Conservation (phyloP, 208 protist genomes). For the Crithidia fasciculata region DNA sequence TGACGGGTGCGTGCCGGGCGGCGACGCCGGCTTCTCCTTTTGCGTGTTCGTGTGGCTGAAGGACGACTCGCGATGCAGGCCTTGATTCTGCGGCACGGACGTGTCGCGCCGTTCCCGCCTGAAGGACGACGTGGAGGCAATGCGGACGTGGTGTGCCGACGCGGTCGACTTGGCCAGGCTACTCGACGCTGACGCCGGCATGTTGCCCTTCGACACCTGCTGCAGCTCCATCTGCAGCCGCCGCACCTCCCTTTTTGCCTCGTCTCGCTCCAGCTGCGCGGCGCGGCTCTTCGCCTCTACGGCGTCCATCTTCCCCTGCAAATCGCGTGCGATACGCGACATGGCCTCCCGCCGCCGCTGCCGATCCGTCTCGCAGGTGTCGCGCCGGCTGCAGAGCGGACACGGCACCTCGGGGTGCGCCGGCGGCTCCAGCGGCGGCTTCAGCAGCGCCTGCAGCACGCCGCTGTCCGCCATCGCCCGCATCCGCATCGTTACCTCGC, state of each 20-base stretch:
- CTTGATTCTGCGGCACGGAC: neutral
- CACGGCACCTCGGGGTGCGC: conserved; percentile 71
- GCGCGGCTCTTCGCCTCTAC: conserved; percentile 70
- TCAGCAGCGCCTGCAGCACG: conserved; percentile 58
- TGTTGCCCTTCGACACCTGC: conserved; percentile 24
- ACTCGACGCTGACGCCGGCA: neutral
- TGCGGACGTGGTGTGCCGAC: neutral
- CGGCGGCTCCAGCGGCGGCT: conserved; percentile 72
- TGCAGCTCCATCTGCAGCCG: conserved; percentile 55
- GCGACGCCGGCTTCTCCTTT: neutral
- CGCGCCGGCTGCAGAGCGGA: conserved; percentile 70
- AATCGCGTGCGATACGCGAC: conserved; percentile 69
- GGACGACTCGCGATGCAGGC: neutral
- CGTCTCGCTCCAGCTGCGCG: conserved; percentile 75
- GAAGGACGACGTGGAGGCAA: conserved; percentile 7
- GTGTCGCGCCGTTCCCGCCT: neutral
- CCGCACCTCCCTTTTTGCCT: conserved; percentile 50
- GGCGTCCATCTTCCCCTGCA: conserved; percentile 77
- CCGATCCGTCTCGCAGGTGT: conserved; percentile 59
- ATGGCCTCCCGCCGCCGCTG: conserved; percentile 60
- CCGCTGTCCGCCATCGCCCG: conserved; percentile 58
- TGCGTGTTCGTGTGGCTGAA: conserved; percentile 5
- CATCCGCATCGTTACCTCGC: conserved; percentile 79
- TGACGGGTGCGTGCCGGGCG: neutral
- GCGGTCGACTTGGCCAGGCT: neutral